Evolutionary conservation across 2,329 filamentous ascomycete genomes (phyloP).

Genomic region (Zymoseptoria tritici): DNA sequence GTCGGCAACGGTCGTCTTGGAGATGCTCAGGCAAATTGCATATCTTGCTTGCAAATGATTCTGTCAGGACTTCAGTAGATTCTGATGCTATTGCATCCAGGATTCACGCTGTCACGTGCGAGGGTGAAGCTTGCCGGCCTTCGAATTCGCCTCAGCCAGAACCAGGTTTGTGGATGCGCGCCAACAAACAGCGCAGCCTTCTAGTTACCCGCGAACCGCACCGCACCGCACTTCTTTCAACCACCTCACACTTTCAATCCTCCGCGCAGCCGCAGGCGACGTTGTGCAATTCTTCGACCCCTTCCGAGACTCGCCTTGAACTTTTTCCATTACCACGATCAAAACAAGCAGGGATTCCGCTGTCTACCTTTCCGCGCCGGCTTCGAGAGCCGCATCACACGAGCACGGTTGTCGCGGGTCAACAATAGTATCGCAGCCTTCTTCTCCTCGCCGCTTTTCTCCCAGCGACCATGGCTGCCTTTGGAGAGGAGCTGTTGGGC

Average conservation of each 20-base stretch:
- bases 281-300: not conserved
- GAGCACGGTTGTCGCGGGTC: not conserved
- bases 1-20: too few relatives aligned
- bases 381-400: not conserved
- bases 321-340: not conserved
- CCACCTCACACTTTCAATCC: not conserved
- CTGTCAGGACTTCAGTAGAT: not conserved
- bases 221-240: not conserved
- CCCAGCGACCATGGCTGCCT: constrained; percentile 63
- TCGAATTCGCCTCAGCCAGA: not conserved
- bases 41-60: not conserved
- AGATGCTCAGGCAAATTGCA: not conserved
- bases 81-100: not conserved
- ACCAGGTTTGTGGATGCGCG: not conserved
- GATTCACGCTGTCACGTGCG: not conserved
- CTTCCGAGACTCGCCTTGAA: not conserved
- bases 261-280: not conserved
- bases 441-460: not conserved
- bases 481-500: constrained; percentile 89
- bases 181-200: not conserved
- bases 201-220: not conserved
- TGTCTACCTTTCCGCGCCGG: not conserved
- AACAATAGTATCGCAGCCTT: not conserved
- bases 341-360: not conserved
- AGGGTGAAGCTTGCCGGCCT: not conserved